Base-by-base conservation (phyloP, 2,329 filamentous ascomycete species). In the Drechslerella coelobrocha region DNA sequence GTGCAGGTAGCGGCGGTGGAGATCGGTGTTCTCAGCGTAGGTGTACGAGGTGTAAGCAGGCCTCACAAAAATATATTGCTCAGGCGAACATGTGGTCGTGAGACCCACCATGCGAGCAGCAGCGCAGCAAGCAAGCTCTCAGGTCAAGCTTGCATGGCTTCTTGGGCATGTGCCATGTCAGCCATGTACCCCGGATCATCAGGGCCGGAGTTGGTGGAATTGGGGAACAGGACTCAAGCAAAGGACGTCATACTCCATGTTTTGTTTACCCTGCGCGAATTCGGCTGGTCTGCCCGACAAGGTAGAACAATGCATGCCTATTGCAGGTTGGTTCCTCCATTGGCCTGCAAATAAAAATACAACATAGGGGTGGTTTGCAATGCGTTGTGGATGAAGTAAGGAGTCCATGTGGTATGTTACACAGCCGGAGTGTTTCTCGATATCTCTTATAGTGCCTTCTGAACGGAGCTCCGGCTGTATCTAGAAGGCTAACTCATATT, bases 121-220 rank as follows among this genome's bases (percentile, higher is more conserved):
- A 52, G 26, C 27, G 43, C 51, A 53, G 56, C 51, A 52, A 41
- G 48, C 26, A 29, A 23, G 26, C 31, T 9, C 27, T 17, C 14
- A 27, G 6, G 47, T 26, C 21, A 51, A 31, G 47, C 26, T 5
- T 27, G 47, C 47, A 51, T 27, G 47, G 47, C 9, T 19, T 19
- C 14, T 45, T 45, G 41, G 41, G 41, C 14, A 31, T 39, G 48
- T 56, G 27, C 45, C 47, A 52, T 51, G 63, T 61, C 51, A 45
- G 52, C 37, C 65, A 62, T 71, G 65, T 59, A 71, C 66, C 66
- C 66, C 66, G 66, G 66, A 71, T 71, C 66, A 71, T 71, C 66
- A 71, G 66, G 66, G 66, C 66, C 66, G 66, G 66, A 71, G 39
- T 17, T 24, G 41, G 31, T 54, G 45, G 57, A 27, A 57, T 53